Evolutionary conservation across 83 land plant species (phyloP).

Genomic region (Diphasiastrum complanatum): DNA sequence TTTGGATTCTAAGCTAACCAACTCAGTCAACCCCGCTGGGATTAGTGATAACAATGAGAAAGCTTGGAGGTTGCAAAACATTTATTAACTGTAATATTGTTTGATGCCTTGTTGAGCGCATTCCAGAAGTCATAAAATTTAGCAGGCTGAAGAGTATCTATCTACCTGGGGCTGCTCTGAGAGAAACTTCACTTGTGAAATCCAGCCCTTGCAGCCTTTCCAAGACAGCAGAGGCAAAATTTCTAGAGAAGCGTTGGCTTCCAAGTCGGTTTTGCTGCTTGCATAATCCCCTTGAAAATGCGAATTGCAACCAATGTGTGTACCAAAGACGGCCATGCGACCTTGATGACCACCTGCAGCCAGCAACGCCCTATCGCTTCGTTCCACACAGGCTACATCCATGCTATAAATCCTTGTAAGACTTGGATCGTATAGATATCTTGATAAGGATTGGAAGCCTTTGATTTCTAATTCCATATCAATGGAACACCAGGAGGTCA

Average conservation of each 20-base stretch:
- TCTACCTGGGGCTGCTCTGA: conserved; percentile 18
- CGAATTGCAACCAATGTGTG: not conserved
- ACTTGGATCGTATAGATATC: conserved; percentile 13
- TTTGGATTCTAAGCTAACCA: too few species aligned
- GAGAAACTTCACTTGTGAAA: conserved; percentile 32
- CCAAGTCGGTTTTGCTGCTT: not conserved
- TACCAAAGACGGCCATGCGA: conserved; percentile 35
- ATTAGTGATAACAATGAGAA: too few species aligned
- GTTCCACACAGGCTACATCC: conserved; percentile 11
- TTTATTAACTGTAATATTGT: too few species aligned
- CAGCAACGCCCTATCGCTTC: conserved; percentile 2
- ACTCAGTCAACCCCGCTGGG: too few species aligned
- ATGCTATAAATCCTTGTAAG: conserved; percentile 38
- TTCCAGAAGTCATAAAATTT: too few species aligned
- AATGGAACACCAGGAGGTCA: too few species aligned
- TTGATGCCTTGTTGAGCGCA: too few species aligned
- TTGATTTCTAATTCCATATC: too few species aligned
- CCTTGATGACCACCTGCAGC: conserved; percentile 46
- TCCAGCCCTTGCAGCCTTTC: conserved; percentile 39
- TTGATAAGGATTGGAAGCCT: conserved; percentile 16
- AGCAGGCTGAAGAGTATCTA: too few species aligned
- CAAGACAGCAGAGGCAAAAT: conserved; percentile 25
- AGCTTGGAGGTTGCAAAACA: too few species aligned
- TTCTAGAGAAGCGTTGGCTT: not conserved
- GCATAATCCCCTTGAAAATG: not conserved